A percentile compares a stretch with the other conserved stretches of the same genome.
Evolutionary conservation across 768 basidiomycete genomes (phyloP).

Genomic region (Tylopilus rubrobrunneus): DNA sequence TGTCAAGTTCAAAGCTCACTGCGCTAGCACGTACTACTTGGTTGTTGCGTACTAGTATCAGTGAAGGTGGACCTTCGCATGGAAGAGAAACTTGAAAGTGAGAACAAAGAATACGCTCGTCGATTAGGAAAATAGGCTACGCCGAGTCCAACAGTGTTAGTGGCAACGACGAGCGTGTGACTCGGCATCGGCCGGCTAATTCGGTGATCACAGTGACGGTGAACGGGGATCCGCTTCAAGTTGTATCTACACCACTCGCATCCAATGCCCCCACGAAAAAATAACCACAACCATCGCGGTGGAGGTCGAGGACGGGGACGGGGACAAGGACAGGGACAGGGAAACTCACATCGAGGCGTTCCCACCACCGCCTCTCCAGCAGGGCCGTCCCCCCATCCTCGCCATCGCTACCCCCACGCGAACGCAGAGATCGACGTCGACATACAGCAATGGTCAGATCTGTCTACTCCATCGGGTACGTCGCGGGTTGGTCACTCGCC

Average conservation of each 20-base stretch:
- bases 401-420: conserved; percentile 17
- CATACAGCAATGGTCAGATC: conserved; percentile 24
- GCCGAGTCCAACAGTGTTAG: too few species aligned
- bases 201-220: too few species aligned
- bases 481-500: background rate
- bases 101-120: too few species aligned
- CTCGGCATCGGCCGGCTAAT: too few species aligned
- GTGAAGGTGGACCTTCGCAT: too few species aligned
- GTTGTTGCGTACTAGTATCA: too few species aligned
- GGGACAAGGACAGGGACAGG: conserved; percentile 13
- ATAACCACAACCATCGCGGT: conserved; percentile 19
- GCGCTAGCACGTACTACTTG: too few species aligned
- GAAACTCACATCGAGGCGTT: background rate
- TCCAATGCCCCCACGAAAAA: conserved; percentile 17
- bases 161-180: too few species aligned
- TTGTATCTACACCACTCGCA: background rate
- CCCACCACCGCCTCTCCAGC: background rate
- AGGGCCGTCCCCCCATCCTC: background rate
- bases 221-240: too few species aligned
- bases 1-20: too few species aligned
- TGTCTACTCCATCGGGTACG: conserved; percentile 8
- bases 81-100: too few species aligned
- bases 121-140: too few species aligned
- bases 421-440: conserved; percentile 20
- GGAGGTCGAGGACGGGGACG: conserved; percentile 22